These are phyloP conservation scores for Phytopythium litorale DNA, from an alignment of 352 stramenopile species.

Conservation along the genomic window DNA sequence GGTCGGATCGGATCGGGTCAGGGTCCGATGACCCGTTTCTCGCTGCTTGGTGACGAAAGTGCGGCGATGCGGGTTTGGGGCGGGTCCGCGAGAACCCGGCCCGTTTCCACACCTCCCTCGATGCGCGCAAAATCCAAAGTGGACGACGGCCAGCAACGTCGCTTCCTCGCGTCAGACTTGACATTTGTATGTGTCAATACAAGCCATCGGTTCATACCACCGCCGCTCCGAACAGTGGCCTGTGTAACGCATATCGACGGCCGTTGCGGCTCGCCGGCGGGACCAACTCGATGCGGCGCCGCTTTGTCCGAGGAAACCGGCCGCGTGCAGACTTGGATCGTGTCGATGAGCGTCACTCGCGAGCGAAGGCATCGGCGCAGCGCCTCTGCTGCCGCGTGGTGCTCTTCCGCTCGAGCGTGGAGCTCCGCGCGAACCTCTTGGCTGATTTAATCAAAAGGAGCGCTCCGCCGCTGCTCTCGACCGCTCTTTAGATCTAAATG, in stretches of 20 bases:
- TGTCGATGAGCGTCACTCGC: no score
- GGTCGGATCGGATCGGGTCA: not conserved
- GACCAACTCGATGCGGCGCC: not conserved
- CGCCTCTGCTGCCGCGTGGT: no score
- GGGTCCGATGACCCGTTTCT: no score
- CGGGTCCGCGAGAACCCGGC: not conserved
- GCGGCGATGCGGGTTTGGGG: no score
- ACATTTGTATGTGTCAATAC: not conserved
- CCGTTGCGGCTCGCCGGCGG: not conserved
- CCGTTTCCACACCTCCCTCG: not conserved
- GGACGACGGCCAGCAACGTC: conserved; percentile 2
- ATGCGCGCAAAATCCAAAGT: conserved; percentile 46
- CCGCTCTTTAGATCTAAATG: no score
- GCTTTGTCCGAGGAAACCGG: not conserved
- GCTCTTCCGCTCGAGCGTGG: no score
- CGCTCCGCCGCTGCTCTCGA: no score
- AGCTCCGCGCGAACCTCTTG: not conserved
- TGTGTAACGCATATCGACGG: not conserved
- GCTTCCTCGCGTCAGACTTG: not conserved
- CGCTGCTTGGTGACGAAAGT: not conserved
- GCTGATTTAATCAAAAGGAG: not conserved
- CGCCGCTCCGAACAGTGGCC: not conserved
- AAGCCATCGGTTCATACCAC: not conserved
- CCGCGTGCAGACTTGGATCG: no score
- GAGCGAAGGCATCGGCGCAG: no score